A percentile compares a stretch with the other conserved stretches of the same genome.
These are phyloP conservation scores for Ustilaginoidea virens DNA, from an alignment of 2,329 filamentous ascomycete species.

Conservation along the genomic window DNA sequence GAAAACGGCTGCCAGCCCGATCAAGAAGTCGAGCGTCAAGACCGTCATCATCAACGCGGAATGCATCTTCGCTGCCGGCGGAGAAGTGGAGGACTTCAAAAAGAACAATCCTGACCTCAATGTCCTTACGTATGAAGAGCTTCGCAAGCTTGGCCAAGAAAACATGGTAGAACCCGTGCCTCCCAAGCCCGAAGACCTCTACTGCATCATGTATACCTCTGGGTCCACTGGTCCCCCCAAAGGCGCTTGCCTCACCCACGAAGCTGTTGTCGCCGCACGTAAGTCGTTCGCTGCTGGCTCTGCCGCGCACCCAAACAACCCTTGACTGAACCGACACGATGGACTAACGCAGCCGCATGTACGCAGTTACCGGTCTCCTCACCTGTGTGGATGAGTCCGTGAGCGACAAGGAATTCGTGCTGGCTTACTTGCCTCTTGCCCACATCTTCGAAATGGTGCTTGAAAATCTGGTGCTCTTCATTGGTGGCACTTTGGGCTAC, in stretches of 20 bases:
- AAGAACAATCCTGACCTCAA: conserved; percentile 36
- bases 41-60: conserved; percentile 48
- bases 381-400: conserved; percentile 65
- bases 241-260: conserved; percentile 72
- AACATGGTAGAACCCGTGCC: conserved; percentile 57
- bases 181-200: conserved; percentile 60
- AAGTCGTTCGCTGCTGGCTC: no score
- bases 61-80: conserved; percentile 32
- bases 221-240: conserved; percentile 83
- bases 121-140: conserved; percentile 38
- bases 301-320: no score
- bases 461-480: conserved; percentile 78
- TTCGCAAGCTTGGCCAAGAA: conserved; percentile 43
- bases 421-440: conserved; percentile 85
- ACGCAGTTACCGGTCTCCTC: conserved; percentile 61
- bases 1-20: conserved; percentile 38
- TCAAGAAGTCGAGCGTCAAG: conserved; percentile 41
- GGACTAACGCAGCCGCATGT: background rate
- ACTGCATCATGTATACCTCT: conserved; percentile 78
- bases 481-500: conserved; percentile 87
- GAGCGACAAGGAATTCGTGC: conserved; percentile 59
- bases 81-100: conserved; percentile 40
- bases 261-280: conserved; percentile 58
- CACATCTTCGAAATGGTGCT: conserved; percentile 96
- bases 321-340: no score